Percentiles rank a stretch among this genome's conserved stretches.
Evolutionary conservation across 345 rosid species (phyloP).

Genomic region (Eucalyptus rudis): DNA sequence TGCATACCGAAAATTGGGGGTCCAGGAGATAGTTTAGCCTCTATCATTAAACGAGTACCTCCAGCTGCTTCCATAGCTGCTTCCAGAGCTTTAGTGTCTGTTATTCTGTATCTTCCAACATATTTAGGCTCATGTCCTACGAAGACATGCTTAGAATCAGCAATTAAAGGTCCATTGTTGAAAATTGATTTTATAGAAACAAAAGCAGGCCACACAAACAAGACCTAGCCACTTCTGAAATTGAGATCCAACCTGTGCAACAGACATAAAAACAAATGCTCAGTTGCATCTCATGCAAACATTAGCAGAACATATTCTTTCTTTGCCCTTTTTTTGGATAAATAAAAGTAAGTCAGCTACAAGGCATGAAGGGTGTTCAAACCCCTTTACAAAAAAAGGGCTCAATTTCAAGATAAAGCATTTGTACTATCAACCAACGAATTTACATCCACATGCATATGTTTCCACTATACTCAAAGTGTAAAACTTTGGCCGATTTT

Average conservation of each 20-base stretch:
- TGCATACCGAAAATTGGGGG: conserved; percentile 77
- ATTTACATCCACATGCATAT: not conserved
- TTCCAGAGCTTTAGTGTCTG: conserved; percentile 67
- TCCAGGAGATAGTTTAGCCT: conserved; percentile 94
- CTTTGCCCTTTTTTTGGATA: not conserved
- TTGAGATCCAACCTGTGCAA: not conserved
- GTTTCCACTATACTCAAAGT: not conserved
- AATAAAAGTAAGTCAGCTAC: not conserved
- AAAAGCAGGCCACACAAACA: not conserved
- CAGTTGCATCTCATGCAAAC: not conserved
- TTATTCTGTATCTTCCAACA: conserved; percentile 72
- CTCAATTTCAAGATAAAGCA: not conserved
- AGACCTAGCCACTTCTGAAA: not conserved
- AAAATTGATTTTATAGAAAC: not conserved
- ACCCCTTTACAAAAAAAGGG: not conserved
- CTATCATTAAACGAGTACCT: conserved; percentile 75
- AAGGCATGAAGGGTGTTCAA: not conserved
- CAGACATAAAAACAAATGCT: not conserved
- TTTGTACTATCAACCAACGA: not conserved
- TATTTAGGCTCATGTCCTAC: conserved; percentile 63
- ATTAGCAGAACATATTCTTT: not conserved
- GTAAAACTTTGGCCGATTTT: not conserved
- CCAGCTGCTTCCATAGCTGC: conserved; percentile 98
- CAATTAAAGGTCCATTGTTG: not conserved
- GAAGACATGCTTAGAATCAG: not conserved